These are phyloP conservation scores for Cruciata laevipes DNA, from an alignment of 257 asterid species.

Conservation along the genomic window DNA sequence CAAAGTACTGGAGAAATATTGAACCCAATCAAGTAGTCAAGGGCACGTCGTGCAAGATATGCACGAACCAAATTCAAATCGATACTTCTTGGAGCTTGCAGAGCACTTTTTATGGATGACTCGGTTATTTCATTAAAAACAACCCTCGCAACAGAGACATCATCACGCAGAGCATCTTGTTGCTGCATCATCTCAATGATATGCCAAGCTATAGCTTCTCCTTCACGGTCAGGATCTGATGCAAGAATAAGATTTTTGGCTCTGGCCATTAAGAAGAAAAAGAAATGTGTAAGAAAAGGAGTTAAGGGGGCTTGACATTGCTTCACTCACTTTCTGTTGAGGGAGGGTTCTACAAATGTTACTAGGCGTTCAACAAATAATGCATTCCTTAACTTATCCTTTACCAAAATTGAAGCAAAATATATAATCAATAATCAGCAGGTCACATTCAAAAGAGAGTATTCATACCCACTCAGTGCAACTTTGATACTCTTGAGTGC, in stretches of 20 bases:
- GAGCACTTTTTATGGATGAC: slow-evolving; percentile 78
- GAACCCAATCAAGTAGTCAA: slow-evolving; percentile 93
- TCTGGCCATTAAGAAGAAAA: slow-evolving; percentile 40
- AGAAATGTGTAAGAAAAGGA: slow-evolving; percentile 27
- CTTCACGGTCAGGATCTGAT: slow-evolving; percentile 97
- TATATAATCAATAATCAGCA: not conserved
- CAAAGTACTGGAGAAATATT: slow-evolving; percentile 88
- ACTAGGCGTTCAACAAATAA: slow-evolving; percentile 1
- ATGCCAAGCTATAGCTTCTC: slow-evolving; percentile 99
- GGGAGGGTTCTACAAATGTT: slow-evolving; percentile 1
- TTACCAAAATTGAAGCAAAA: not conserved
- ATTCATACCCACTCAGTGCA: slow-evolving; percentile 77
- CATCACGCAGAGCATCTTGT: slow-evolving; percentile 72
- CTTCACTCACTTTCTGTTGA: not conserved
- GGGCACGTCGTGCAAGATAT: slow-evolving; percentile 94
- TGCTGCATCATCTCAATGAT: slow-evolving; percentile 86
- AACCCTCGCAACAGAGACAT: slow-evolving; percentile 71
- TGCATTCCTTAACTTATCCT: not conserved
- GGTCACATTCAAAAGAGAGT: slow-evolving; percentile 11
- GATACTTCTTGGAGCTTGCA: slow-evolving; percentile 73
- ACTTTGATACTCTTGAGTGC: slow-evolving; percentile 70
- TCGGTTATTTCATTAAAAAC: slow-evolving; percentile 84
- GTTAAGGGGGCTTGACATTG: not conserved
- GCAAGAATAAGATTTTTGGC: slow-evolving; percentile 91
- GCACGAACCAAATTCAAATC: slow-evolving; percentile 77